Base-by-base conservation (phyloP, 202 grass and related monocot genomes). In the Schoenoplectus tabernaemontani region DNA sequence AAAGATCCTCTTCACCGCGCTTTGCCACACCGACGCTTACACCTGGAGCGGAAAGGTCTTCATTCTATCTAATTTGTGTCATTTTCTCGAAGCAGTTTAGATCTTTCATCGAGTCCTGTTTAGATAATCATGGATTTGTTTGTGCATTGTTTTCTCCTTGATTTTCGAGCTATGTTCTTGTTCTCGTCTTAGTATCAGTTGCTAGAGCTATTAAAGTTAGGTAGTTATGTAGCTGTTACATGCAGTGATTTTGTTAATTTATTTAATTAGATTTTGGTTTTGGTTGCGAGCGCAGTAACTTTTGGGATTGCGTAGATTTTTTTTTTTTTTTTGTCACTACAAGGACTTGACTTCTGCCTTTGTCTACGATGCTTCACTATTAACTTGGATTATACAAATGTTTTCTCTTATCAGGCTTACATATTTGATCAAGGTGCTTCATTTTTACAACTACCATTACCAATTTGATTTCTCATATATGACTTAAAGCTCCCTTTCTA, bases 21-120 rank as follows among this genome's bases (percentile, higher is more conserved):
- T 98, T 68, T 98, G 95, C 84, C 95, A 98, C 89, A 98, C 95
- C 44, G 95, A 98, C 78, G 88, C 90, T 71, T 95, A 98, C 81
- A 98, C 95, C 59, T 98, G 91, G 95, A 98, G 95, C 83, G 95
- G 95, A 81, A 98, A 98, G 91, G 95, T 90, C 37, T 54, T 1
- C 15, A n/a, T 68, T 34, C 12, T 34, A 1, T 10, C 4, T 32
- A 2, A 15, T 28, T 0, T 23, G 54, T 50, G 12, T 53, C 47
- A 3, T 65, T 9, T 15, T 34, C 28, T 2, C 39, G 15, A n/a
- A n/a, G 51, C 65, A 19, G 24, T 65, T 78, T 78, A 78, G 36
- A 78, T 26, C 19, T 78, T 19, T 41, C 4, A 17, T 61, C 0
- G 36, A 5, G 48, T 36, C 28, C 16, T 34, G 13, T 9, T 11